phyloP scores from a whole-genome alignment of 306 rosid species.

The Vachellia pachyceras region DNA sequence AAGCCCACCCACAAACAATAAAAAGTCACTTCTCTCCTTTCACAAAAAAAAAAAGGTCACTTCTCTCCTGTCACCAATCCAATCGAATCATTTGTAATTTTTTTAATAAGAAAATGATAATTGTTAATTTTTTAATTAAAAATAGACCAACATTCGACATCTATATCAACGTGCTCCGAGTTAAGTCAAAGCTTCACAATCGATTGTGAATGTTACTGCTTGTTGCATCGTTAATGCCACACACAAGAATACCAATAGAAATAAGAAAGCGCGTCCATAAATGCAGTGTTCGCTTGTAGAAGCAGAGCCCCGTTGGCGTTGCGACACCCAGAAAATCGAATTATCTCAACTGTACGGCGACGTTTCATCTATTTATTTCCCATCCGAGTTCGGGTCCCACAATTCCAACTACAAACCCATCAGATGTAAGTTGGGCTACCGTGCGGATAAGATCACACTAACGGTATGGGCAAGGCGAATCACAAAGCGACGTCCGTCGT shows the following conservation, averaged over 20 bases:
- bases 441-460: conserved; percentile 49
- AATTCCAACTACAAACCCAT: conserved; percentile 25
- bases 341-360: neutral
- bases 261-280: neutral
- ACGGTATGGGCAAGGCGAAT: conserved; percentile 39
- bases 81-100: no score
- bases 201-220: conserved; percentile 21
- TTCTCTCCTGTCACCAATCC: no score
- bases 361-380: neutral
- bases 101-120: no score
- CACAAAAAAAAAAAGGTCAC: no score
- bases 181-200: conserved; percentile 24
- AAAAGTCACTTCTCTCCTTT: no score
- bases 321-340: neutral
- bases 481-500: conserved; percentile 32
- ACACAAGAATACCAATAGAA: neutral
- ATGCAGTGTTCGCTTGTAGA: neutral
- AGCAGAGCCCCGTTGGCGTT: neutral
- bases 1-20: no score
- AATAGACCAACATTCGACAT: neutral
- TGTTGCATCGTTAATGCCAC: conserved; percentile 33
- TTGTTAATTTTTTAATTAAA: neutral
- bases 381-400: conserved; percentile 24
- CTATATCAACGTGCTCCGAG: neutral
- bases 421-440: conserved; percentile 27